These are phyloP conservation scores for Gymnopilus junonius DNA, from an alignment of 768 basidiomycete species.

Conservation along the genomic window DNA sequence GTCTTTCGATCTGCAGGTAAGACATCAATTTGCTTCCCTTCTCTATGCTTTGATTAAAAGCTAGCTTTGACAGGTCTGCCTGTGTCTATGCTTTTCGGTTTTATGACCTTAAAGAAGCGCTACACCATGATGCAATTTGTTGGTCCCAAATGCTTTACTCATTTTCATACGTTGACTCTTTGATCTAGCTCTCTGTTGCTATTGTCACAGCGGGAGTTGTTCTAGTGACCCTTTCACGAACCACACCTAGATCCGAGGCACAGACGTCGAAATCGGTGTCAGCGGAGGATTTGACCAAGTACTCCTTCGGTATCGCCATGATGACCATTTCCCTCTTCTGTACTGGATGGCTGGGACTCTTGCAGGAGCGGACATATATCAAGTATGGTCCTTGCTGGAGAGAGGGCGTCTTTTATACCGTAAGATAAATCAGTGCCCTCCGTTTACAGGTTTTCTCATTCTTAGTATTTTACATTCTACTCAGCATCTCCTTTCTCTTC, in stretches of 20 bases:
- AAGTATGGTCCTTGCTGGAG: constrained; percentile 81
- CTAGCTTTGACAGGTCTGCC: constrained; percentile 55
- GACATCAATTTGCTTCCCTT: neutral
- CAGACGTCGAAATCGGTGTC: constrained; percentile 19
- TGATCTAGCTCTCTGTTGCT: constrained; percentile 59
- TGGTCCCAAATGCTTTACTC: constrained; percentile 19
- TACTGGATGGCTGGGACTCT: constrained; percentile 68
- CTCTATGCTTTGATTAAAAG: neutral
- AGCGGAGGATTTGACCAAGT: constrained; percentile 46
- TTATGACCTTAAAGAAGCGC: constrained; percentile 56
- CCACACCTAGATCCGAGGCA: constrained; percentile 33
- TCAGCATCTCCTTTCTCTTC: constrained; percentile 82
- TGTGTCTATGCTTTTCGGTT: constrained; percentile 78
- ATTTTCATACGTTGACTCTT: neutral
- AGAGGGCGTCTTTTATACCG: constrained; percentile 86
- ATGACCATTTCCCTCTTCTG: constrained; percentile 68
- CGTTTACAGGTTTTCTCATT: neutral
- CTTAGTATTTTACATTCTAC: neutral
- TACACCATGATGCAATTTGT: constrained; percentile 70
- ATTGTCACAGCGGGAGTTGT: constrained; percentile 74
- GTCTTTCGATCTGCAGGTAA: constrained; percentile 84
- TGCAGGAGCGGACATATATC: constrained; percentile 79
- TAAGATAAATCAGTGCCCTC: constrained; percentile 28
- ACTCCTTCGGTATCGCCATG: constrained; percentile 71
- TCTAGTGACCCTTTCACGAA: constrained; percentile 71